A percentile compares a stretch with the other conserved stretches of the same genome.
These are phyloP conservation scores for Dactylorhiza incarnata DNA, from an alignment of 106 monocot species.

Conservation along the genomic window DNA sequence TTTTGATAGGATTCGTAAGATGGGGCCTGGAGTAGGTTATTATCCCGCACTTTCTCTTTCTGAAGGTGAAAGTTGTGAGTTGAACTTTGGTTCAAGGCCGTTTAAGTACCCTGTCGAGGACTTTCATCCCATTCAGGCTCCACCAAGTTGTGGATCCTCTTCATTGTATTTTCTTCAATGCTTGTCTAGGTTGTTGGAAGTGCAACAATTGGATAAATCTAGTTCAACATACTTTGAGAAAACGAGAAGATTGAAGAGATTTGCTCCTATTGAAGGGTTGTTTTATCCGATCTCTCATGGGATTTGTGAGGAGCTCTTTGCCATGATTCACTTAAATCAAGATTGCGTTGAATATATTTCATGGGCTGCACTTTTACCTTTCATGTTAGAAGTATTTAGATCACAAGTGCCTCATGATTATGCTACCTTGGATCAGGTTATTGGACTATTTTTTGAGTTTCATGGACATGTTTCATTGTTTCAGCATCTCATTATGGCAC, in stretches of 20 bases:
- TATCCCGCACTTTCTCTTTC: conserved; percentile 92
- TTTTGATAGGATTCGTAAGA: conserved; percentile 51
- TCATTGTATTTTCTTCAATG: conserved; percentile 63
- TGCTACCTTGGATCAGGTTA: conserved; percentile 39
- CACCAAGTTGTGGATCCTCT: conserved; percentile 36
- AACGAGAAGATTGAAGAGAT: conserved; percentile 66
- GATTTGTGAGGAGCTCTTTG: conserved; percentile 70
- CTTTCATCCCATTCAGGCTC: conserved; percentile 68
- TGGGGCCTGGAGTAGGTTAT: conserved; percentile 49
- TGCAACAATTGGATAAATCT: conserved; percentile 50
- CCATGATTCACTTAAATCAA: conserved; percentile 22
- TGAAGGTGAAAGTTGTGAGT: conserved; percentile 80
- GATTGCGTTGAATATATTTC: conserved; percentile 52
- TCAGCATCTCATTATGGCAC: conserved; percentile 51
- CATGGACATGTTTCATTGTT: conserved; percentile 42
- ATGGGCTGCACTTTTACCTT: conserved; percentile 44
- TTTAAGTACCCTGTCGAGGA: conserved; percentile 75
- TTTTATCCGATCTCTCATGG: conserved; percentile 60
- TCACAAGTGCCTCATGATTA: conserved; percentile 63
- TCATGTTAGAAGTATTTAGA: conserved; percentile 58
- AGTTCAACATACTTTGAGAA: conserved; percentile 68
- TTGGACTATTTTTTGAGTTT: conserved; percentile 68
- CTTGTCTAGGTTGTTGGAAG: conserved; percentile 62
- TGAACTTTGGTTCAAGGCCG: conserved; percentile 90
- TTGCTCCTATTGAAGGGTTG: conserved; percentile 50